Base-by-base conservation (phyloP, 106 monocot species). In the Allium sativum region DNA sequence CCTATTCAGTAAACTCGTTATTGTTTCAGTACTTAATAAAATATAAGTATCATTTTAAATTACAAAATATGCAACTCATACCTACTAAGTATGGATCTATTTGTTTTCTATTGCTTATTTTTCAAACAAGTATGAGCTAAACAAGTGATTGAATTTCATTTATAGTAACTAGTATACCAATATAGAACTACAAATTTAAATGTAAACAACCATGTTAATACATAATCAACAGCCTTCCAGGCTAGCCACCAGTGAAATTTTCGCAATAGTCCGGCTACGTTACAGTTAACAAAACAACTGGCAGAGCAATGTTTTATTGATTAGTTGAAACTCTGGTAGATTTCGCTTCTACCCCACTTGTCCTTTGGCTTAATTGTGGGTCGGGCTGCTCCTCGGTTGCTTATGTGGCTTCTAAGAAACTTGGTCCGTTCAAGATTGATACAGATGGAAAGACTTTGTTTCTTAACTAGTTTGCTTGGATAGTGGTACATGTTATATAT, bases 291-390 rank as follows among this genome's bases (percentile, higher is more conserved):
- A 42, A 45, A 8, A 44, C 10, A 2, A 79, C 86, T 7, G 90
- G 95, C 51, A 70, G 95, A 10, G 95, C 87, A 8, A 70, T 96
- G 21, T 96, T 96, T 74, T 96, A 96, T 65, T 96, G 84, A 87
- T 59, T 96, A 10, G 63, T 72, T 7, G 95, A 96, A 71, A 44
- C 81, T 8, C 51, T 53, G 40, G 66, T 45, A 10, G 48, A 44
- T 22, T 21, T 64, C n/a, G 62, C 22, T 10, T 44, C 72, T 0
- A 69, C 70, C 9, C 90, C 87, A 19, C 74, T 96, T 12, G 84
- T 93, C 7, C 84, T 93, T 44, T 96, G 95, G 90, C 82, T 90
- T 54, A 90, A 87, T 60, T 90, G 95, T 45, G 96, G 96, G 11
- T 90, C 90, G 0, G 96, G 96, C 13, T 96, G 96, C 78, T 96